Evolutionary conservation across 495 filamentous ascomycete genomes (phyloP).

Genomic region (Tuber calosporum): DNA sequence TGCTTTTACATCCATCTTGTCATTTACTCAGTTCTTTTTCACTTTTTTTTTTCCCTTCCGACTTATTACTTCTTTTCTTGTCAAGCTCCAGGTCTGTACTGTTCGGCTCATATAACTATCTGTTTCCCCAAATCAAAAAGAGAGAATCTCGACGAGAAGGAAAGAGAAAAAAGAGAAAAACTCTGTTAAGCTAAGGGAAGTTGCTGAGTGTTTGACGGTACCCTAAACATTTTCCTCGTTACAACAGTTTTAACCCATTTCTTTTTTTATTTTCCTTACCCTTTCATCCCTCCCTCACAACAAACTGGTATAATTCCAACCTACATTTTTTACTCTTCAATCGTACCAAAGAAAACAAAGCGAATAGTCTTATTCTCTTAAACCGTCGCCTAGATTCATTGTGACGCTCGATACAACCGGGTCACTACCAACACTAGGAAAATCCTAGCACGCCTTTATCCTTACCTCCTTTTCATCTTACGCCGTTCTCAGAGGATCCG

Average conservation of each 20-base stretch:
- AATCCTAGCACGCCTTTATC: conserved; percentile 25
- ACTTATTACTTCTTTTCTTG: conserved; percentile 1
- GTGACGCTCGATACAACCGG: conserved; percentile 34
- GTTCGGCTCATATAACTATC: conserved; percentile 19
- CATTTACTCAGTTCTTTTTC: background rate
- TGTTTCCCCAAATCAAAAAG: conserved; percentile 38
- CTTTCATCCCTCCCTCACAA: conserved; percentile 28
- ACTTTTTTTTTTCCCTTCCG: background rate
- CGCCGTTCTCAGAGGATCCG: conserved; percentile 15
- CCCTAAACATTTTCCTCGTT: conserved; percentile 15
- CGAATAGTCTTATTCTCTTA: conserved; percentile 37
- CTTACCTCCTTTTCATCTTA: conserved; percentile 9
- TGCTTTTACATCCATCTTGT: background rate
- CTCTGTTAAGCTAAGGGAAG: conserved; percentile 26
- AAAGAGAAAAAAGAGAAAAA: conserved; percentile 27
- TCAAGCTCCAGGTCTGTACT: conserved; percentile 1
- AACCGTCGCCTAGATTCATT: conserved; percentile 32
- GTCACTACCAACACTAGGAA: conserved; percentile 21
- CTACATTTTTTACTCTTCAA: conserved; percentile 36
- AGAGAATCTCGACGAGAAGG: conserved; percentile 36
- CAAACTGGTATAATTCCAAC: conserved; percentile 34
- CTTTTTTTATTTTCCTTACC: conserved; percentile 17
- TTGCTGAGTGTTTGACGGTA: conserved; percentile 1
- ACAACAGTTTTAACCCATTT: conserved; percentile 29
- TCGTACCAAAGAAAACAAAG: conserved; percentile 33